Percentiles rank a stretch among this genome's conserved stretches.
Conservation (phyloP, 495 filamentous ascomycete species). For the Aspergillus kassunensis region DNA sequence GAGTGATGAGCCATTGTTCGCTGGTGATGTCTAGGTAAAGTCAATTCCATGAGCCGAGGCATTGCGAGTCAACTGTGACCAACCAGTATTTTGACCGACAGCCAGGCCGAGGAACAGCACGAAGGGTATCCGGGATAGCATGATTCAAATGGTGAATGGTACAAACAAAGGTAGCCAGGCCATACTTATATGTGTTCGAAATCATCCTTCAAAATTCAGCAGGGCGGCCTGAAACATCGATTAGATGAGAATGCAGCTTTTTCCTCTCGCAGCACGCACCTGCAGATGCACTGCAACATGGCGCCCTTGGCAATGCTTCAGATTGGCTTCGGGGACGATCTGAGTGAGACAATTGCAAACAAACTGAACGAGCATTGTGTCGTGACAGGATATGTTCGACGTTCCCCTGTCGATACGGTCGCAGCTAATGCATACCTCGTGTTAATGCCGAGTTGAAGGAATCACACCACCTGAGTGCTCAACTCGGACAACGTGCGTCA, state of each 20-base stretch:
- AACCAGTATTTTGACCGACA: constrained; percentile 3
- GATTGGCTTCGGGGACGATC: neutral
- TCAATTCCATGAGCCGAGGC: too few species aligned
- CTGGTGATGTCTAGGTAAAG: constrained; percentile 20
- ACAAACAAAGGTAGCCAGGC: too few species aligned
- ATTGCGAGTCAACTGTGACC: neutral
- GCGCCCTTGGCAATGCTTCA: neutral
- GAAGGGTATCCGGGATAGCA: neutral
- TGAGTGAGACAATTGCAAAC: neutral
- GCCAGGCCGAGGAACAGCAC: neutral
- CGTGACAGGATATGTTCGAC: neutral
- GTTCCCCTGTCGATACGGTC: neutral
- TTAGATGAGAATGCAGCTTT: neutral
- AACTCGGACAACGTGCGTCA: too few species aligned
- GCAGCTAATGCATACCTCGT: neutral
- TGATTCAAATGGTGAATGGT: too few species aligned
- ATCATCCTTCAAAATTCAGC: neutral
- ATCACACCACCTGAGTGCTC: too few species aligned
- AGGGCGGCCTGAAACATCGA: neutral
- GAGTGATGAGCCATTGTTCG: constrained; percentile 24
- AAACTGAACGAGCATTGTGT: neutral
- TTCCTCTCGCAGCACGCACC: neutral
- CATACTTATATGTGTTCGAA: neutral
- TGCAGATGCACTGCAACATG: constrained; percentile 1
- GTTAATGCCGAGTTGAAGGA: neutral